Base-by-base conservation (phyloP, 331 rosid genomes). In the Cucumis variabilis region DNA sequence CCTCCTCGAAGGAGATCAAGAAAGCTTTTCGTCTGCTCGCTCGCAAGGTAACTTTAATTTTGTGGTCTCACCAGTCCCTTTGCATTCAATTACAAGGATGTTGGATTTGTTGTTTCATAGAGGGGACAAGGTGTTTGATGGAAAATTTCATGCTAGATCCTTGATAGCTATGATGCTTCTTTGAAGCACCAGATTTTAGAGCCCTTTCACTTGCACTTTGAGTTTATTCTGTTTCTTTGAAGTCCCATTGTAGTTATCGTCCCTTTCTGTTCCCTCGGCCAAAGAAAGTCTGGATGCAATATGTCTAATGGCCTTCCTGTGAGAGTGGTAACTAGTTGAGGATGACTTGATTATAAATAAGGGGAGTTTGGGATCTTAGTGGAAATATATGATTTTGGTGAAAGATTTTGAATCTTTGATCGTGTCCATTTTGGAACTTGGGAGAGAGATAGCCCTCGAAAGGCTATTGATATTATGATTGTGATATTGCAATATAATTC, bases 41-140 rank as follows among this genome's bases (percentile, higher is more conserved):
- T 86, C 99, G 98, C 46, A 92, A 93, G 98, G 96, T 58, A 4
- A 58, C 65, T 58, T 58, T 58, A 8, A 4, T 58, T 58, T 16
- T 55, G 15, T 55, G 62, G 1, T 55, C 62, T 50, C 46, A 41
- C 7, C 46, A 41, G 46, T 5, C 46, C 46, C 46, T 41, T 41
- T 1, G 46, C 99, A 96, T 83, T 96, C 99, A 92, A 92, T 91
- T 93, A 92, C 99, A 95, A 84, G 98, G 90, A 84, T 96, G 98
- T 89, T 96, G 98, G 98, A 95, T 96, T 88, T 96, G 98, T 91
- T 96, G 99, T 82, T 95, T 96, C 99, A 96, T 96, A 55, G 96
- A 91, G 6, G 99, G 99, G 69, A 98, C 99, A 6, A 95, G 95
- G 50, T 96, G 98, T 73, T 98, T 93, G 6, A 95, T 95, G 17